Percentiles rank a stretch among this genome's conserved stretches.
Conservation (phyloP, 163 green algal species). For the Coccomyxa subellipsoidea region DNA sequence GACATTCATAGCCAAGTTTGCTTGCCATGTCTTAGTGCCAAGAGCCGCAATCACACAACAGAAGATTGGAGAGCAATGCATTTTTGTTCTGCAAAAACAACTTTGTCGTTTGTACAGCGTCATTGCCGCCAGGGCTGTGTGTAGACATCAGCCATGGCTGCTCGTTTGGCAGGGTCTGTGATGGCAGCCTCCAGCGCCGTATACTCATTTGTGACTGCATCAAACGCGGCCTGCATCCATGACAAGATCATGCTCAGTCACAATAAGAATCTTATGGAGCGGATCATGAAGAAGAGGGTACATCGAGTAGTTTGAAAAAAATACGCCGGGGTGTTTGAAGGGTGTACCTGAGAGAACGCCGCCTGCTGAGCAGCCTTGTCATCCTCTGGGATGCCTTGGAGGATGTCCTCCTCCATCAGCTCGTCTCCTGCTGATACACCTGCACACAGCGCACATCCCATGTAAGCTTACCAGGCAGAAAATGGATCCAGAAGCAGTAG, state of each 20-base stretch:
- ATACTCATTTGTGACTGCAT: constrained; percentile 50
- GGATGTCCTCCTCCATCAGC: constrained; percentile 63
- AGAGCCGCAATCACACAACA: too few relatives aligned
- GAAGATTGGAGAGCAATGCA: too few relatives aligned
- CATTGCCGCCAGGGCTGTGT: constrained; percentile 13
- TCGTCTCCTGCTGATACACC: constrained; percentile 76
- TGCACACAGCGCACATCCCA: not conserved
- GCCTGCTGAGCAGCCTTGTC: constrained; percentile 34
- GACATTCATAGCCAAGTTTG: too few relatives aligned
- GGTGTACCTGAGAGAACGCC: constrained; percentile 41
- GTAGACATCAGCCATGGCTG: not conserved
- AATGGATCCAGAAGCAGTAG: too few relatives aligned
- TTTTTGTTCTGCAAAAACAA: too few relatives aligned
- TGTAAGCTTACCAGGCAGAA: too few relatives aligned
- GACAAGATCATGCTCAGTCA: not conserved
- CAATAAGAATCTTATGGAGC: too few relatives aligned
- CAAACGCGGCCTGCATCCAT: constrained; percentile 30
- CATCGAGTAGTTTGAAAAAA: too few relatives aligned
- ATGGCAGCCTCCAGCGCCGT: constrained; percentile 50
- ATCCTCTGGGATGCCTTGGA: constrained; percentile 51
- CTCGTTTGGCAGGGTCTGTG: constrained; percentile 28
- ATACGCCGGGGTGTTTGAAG: too few relatives aligned
- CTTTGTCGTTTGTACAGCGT: not conserved
- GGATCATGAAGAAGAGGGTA: too few relatives aligned
- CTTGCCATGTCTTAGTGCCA: too few relatives aligned